These are phyloP conservation scores for Gossypium trilobum DNA, from an alignment of 441 rosid genomes.

Conservation along the genomic window DNA sequence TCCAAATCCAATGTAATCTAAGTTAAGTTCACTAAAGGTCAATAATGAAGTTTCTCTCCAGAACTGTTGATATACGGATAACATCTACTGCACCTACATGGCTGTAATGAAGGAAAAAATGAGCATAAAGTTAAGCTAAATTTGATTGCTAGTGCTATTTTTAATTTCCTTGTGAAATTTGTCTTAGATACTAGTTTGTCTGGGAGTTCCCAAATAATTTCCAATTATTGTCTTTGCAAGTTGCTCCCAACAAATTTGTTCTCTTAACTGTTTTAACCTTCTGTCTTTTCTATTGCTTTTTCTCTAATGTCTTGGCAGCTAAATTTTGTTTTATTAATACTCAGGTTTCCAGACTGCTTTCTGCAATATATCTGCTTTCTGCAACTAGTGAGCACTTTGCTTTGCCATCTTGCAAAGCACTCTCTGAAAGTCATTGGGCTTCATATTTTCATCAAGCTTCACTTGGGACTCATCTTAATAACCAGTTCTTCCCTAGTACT, in stretches of 20 bases:
- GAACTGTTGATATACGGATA: background rate
- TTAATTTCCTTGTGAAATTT: conserved; percentile 1
- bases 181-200: background rate
- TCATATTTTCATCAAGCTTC: conserved; percentile 94
- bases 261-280: background rate
- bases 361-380: conserved; percentile 49
- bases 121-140: background rate
- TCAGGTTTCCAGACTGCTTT: conserved; percentile 80
- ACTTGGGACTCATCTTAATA: conserved; percentile 60
- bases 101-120: background rate
- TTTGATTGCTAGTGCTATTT: background rate
- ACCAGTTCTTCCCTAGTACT: conserved; percentile 49
- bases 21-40: background rate
- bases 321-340: conserved; percentile 15
- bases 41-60: background rate
- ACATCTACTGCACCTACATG: background rate
- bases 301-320: conserved; percentile 7
- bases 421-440: conserved; percentile 83
- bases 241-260: background rate
- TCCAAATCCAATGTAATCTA: background rate
- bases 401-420: conserved; percentile 38
- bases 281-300: background rate
- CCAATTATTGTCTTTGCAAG: background rate
- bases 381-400: conserved; percentile 40
- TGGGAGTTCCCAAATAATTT: background rate